A percentile compares a stretch with the other conserved stretches of the same genome.
These are phyloP conservation scores for Trametopsis cervina DNA, from an alignment of 768 basidiomycete genomes.

Conservation along the genomic window DNA sequence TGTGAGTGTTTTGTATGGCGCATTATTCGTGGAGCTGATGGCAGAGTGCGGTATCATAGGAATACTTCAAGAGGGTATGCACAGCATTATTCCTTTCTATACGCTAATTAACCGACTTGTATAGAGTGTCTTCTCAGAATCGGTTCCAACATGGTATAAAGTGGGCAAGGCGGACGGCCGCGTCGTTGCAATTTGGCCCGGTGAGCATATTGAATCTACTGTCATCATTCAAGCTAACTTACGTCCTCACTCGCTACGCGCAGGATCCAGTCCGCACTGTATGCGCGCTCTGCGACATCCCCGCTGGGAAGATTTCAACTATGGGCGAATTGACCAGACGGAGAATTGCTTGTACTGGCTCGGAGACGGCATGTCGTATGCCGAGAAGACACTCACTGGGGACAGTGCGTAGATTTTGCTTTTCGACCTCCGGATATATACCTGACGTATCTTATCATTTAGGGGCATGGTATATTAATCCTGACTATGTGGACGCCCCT, in stretches of 20 bases:
- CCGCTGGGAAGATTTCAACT: conserved; percentile 60
- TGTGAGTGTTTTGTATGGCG: too few species aligned
- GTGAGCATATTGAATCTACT: too few species aligned
- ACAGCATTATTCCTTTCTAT: too few species aligned
- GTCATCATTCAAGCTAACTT: too few species aligned
- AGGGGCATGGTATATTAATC: neutral
- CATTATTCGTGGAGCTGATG: too few species aligned
- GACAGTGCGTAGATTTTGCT: conserved; percentile 17
- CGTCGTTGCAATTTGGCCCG: conserved; percentile 53
- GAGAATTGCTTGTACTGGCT: conserved; percentile 52
- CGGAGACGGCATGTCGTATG: conserved; percentile 50
- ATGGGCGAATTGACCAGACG: conserved; percentile 36
- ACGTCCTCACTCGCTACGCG: too few species aligned
- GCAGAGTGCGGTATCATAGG: conserved; percentile 27
- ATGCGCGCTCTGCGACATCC: conserved; percentile 41
- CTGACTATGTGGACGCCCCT: neutral
- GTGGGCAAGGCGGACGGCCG: conserved; percentile 49
- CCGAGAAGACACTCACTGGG: conserved; percentile 35
- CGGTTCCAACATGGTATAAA: conserved; percentile 62
- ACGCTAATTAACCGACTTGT: too few species aligned
- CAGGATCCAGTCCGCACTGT: conserved; percentile 49
- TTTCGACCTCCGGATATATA: neutral
- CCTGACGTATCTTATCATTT: neutral
- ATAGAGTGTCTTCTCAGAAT: conserved; percentile 52
- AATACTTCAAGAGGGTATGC: conserved; percentile 41